Evolutionary conservation across 2,329 filamentous ascomycete genomes (phyloP), one percentile per base, ranked within the genome.

Genomic region (Aspergillus transmontanensis): DNA sequence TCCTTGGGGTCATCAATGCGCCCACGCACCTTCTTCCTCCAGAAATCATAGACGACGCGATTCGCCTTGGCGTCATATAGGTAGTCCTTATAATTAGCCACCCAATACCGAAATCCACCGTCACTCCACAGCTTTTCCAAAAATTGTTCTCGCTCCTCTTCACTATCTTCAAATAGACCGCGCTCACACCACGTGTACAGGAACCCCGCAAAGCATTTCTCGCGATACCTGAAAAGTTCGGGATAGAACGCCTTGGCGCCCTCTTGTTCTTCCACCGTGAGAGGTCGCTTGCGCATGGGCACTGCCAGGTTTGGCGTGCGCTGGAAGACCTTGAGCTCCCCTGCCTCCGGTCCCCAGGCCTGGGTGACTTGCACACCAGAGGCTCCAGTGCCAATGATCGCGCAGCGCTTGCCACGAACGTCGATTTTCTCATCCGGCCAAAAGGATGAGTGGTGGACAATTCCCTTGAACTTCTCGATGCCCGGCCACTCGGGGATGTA

Each of bases 281-380:
- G 76, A 0, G 76, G 46, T 2, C 79, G 76, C 62, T 84, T 82
- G 2, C 82, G 80, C 86, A 91, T 89, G 0, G 88, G 87, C 0
- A 90, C 69, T 0, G 86, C 86, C 7, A 89, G 78, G 63, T 90
- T 91, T 0, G 89, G 88, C 1, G 87, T 90, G 10, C 88, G 83
- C 68, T 90, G 87, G 72, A 90, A 90, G 41, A 91, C 85, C 3
- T 78, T 82, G 1, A 91, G 66, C 0, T 83, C 75, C 4, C 80
- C 82, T 0, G 83, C 87, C 6, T 79, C 71, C 2, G 84, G 84
- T 1, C 83, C 86, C 73, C 84, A 85, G 57, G 86, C 87, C 66
- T 91, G 88, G 0, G 85, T 78, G 6, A 87, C 79, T 69, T 87
- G 85, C 4, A 85, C 81, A 1, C 82, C 85, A 7, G 83, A 84